A percentile compares a stretch with the other conserved stretches of the same genome.
Conservation (phyloP, 805 yeast genomes). For the Trichomonascus vanleenenianus region DNA sequence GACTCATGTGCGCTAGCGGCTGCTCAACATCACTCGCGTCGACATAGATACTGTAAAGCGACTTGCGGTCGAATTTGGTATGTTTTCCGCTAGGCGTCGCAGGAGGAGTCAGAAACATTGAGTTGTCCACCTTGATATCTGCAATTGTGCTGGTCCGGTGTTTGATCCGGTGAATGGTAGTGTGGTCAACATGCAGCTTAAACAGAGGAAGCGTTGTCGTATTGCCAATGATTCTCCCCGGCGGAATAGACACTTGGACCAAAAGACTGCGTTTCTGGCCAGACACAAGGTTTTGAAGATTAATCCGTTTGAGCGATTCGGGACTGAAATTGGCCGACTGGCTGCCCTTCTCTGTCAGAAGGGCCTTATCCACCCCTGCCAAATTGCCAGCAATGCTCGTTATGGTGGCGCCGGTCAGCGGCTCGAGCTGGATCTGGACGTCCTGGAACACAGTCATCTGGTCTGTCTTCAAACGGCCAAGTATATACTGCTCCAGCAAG, state of each 20-base stretch:
- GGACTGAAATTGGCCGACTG: slow-evolving; percentile 3
- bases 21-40: too few species aligned
- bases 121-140: slow-evolving; percentile 1
- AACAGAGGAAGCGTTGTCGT: too few species aligned
- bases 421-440: slow-evolving; percentile 8
- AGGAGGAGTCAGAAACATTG: not conserved
- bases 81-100: not conserved
- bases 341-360: slow-evolving; percentile 5
- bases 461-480: slow-evolving; percentile 14
- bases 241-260: slow-evolving; percentile 9
- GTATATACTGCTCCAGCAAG: slow-evolving; percentile 9
- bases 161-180: too few species aligned
- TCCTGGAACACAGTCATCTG: slow-evolving; percentile 12
- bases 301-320: not conserved
- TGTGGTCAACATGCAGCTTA: too few species aligned
- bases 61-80: too few species aligned
- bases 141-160: not conserved
- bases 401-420: slow-evolving; percentile 11
- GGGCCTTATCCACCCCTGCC: slow-evolving; percentile 4
- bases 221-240: not conserved
- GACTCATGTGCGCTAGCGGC: too few species aligned
- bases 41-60: too few species aligned
- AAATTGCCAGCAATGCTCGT: slow-evolving; percentile 10
- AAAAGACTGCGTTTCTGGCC: slow-evolving; percentile 10
- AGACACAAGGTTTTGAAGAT: slow-evolving; percentile 8